A percentile compares a stretch with the other conserved stretches of the same genome.
Evolutionary conservation across 768 basidiomycete genomes (phyloP).

Genomic region (Amanita phalloides): DNA sequence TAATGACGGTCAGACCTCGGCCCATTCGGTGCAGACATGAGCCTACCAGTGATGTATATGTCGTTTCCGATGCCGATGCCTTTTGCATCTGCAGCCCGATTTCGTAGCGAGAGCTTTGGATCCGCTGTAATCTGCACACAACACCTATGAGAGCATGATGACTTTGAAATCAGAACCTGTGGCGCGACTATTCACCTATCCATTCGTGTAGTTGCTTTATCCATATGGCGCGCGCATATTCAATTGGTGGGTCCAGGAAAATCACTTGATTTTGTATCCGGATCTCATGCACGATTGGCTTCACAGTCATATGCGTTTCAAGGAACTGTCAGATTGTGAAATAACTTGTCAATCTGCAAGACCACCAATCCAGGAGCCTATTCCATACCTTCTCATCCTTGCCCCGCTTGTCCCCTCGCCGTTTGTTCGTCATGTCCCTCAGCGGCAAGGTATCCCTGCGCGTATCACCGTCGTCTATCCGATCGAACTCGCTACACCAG

Average conservation of each 20-base stretch:
- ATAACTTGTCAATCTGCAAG: background rate
- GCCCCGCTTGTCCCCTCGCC: constrained; percentile 51
- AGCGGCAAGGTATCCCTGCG: constrained; percentile 39
- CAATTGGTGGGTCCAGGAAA: constrained; percentile 96
- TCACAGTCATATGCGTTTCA: constrained; percentile 66
- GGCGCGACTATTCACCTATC: constrained; percentile 43
- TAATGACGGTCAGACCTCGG: constrained; percentile 6
- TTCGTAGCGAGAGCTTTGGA: constrained; percentile 95
- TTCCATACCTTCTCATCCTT: constrained; percentile 69
- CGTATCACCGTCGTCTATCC: constrained; percentile 55
- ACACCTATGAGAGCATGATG: constrained; percentile 40
- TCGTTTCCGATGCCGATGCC: constrained; percentile 50
- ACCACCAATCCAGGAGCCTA: background rate
- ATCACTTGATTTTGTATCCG: constrained; percentile 99
- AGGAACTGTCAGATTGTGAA: constrained; percentile 33
- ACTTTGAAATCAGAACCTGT: background rate
- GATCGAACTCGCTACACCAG: constrained; percentile 85
- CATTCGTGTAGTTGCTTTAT: constrained; percentile 82
- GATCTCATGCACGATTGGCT: constrained; percentile 90
- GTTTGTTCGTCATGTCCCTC: constrained; percentile 52
- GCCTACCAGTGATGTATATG: constrained; percentile 75
- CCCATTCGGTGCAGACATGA: background rate
- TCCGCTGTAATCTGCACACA: constrained; percentile 75
- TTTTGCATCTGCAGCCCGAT: constrained; percentile 90
- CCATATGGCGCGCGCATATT: constrained; percentile 87